Conservation (phyloP, 164 flowering plant species). For the Santalum album region DNA sequence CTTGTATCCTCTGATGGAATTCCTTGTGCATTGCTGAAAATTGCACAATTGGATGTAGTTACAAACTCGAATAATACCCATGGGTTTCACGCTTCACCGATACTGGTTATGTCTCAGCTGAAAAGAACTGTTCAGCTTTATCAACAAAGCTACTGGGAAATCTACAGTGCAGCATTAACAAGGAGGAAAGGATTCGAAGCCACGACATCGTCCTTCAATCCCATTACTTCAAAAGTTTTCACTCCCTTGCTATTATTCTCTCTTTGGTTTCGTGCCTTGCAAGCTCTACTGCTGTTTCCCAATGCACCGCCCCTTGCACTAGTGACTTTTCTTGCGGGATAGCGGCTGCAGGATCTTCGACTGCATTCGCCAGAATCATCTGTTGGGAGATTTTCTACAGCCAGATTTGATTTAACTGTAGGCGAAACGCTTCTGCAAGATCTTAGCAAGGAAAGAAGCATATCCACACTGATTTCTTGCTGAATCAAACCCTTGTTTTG, state of each 20-base stretch:
- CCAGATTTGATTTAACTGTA: constrained; percentile 17
- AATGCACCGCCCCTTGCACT: constrained; percentile 25
- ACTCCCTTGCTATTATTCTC: constrained; percentile 37
- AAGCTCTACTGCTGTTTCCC: constrained; percentile 26
- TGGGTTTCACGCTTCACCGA: no score
- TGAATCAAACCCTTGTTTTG: constrained; percentile 79
- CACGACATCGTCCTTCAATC: constrained; percentile 25
- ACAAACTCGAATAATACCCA: no score
- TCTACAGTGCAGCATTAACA: constrained; percentile 55
- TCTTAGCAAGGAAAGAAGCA: constrained; percentile 69
- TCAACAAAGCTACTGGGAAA: constrained; percentile 63
- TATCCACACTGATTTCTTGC: constrained; percentile 82
- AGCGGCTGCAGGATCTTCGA: constrained; percentile 38
- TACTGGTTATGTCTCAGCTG: constrained; percentile 21
- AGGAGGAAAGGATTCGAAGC: constrained; percentile 26
- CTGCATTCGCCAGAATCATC: constrained; percentile 32
- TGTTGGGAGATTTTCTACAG: constrained; percentile 14
- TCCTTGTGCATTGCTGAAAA: no score
- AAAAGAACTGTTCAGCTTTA: constrained; percentile 67
- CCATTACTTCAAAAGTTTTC: constrained; percentile 41
- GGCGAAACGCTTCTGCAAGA: constrained; percentile 55
- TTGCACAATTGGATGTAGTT: no score
- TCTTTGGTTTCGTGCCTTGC: constrained; percentile 46
- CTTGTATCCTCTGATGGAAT: no score
- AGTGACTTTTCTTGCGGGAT: constrained; percentile 21